Evolutionary conservation across 345 rosid species (phyloP).

Genomic region (Arabis hirsuta): DNA sequence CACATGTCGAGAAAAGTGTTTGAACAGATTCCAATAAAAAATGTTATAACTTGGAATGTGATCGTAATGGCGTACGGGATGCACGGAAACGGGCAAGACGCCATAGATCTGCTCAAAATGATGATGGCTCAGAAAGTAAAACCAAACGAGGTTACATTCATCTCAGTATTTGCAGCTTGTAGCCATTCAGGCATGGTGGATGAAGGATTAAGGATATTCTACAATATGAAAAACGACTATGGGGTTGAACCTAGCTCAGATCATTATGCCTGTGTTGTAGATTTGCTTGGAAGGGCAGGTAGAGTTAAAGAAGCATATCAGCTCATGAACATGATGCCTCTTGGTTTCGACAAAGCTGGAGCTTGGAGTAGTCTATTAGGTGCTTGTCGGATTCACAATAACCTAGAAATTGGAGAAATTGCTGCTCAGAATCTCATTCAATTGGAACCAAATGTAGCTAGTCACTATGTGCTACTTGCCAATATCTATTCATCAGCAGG

Average conservation of each 20-base stretch:
- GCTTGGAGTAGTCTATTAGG: constrained; percentile 97
- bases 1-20: constrained; percentile 60
- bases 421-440: constrained; percentile 66
- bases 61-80: constrained; percentile 93
- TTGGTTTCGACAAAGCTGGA: constrained; percentile 56
- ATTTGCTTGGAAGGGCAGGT: constrained; percentile 90
- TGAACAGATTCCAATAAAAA: constrained; percentile 64
- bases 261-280: constrained; percentile 88
- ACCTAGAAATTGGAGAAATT: constrained; percentile 77
- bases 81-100: constrained; percentile 81
- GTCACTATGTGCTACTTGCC: constrained; percentile 88
- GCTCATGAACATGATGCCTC: constrained; percentile 59
- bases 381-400: constrained; percentile 68
- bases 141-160: constrained; percentile 80
- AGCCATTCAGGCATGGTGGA: constrained; percentile 89
- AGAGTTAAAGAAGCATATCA: constrained; percentile 66
- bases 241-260: constrained; percentile 67
- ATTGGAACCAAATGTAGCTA: constrained; percentile 78
- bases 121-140: constrained; percentile 57
- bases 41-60: constrained; percentile 86
- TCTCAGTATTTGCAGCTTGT: constrained; percentile 80
- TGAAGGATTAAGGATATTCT: constrained; percentile 71
- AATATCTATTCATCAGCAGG: constrained; percentile 81
- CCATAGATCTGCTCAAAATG: constrained; percentile 59
- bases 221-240: constrained; percentile 64